These are phyloP conservation scores for Leersia perrieri DNA, from an alignment of 176 grass and related monocot genomes.

Conservation along the genomic window DNA sequence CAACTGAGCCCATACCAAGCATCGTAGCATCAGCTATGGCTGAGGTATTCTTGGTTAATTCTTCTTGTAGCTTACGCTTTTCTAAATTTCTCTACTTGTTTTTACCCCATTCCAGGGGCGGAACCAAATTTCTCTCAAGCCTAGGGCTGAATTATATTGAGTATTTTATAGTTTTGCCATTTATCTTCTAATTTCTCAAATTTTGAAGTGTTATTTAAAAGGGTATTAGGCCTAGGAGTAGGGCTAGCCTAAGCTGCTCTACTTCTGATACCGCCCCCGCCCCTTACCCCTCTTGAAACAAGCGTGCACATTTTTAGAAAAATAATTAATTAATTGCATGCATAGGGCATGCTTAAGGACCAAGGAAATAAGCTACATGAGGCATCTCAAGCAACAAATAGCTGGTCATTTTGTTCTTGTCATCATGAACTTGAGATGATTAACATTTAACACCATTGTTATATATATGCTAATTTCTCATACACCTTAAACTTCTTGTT, in stretches of 20 bases:
- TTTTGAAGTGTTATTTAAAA: no score
- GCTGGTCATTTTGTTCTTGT: not conserved
- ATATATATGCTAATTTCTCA: not conserved
- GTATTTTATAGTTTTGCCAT: no score
- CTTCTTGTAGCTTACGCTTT: not conserved
- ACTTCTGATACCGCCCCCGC: no score
- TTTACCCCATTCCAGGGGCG: no score
- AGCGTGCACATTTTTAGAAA: not conserved
- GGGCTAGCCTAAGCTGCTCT: no score
- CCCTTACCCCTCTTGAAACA: not conserved
- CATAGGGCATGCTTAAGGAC: not conserved
- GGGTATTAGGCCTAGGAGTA: no score
- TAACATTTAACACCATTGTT: not conserved
- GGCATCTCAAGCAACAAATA: not conserved
- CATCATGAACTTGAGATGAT: no score
- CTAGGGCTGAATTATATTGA: no score
- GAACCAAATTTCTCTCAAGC: no score
- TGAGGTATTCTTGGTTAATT: constrained; percentile 46
- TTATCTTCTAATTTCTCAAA: no score
- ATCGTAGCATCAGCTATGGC: constrained; percentile 80
- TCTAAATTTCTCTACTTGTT: not conserved
- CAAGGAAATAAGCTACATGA: not conserved
- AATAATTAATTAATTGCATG: not conserved
- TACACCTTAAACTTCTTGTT: not conserved
- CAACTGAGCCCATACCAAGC: constrained; percentile 83